phyloP scores from a whole-genome alignment of 139 green algal species.

The Tetraselmis chui region DNA sequence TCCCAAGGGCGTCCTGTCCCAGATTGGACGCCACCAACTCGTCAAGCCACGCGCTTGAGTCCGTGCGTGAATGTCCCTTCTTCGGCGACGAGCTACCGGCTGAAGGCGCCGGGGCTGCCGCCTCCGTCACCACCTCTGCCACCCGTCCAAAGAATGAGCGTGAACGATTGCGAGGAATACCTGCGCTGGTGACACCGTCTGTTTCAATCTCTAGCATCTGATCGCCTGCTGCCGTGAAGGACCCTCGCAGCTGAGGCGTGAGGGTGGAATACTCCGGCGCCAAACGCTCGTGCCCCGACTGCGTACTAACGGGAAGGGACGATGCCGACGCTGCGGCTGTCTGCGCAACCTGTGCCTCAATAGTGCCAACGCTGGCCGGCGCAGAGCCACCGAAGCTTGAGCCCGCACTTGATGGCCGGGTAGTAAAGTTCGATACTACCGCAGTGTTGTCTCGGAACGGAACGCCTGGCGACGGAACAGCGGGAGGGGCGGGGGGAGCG shows the following conservation, averaged over 20 bases:
- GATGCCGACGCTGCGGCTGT: not conserved
- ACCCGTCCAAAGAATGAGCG: not conserved
- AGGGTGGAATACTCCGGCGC: not conserved
- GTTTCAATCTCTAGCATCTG: not conserved
- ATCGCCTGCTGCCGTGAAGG: not conserved
- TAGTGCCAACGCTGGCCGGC: not conserved
- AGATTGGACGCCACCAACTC: not conserved
- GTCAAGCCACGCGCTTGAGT: not conserved
- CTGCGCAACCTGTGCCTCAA: not conserved
- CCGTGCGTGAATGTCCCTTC: not conserved
- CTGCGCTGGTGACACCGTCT: not conserved
- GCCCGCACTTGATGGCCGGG: not conserved
- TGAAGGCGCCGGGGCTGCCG: not conserved
- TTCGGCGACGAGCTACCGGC: not conserved
- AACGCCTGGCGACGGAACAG: not conserved
- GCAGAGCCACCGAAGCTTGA: not conserved
- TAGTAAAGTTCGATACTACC: no score
- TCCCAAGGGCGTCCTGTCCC: no score
- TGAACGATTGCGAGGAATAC: not conserved
- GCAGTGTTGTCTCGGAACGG: no score
- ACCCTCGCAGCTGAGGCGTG: not conserved
- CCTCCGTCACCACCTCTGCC: not conserved
- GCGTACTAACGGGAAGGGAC: no score
- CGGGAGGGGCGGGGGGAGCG: no score
- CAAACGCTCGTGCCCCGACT: no score